These are phyloP conservation scores for Eimeria praecox DNA, from an alignment of 169 alveolate genomes.

Conservation along the genomic window DNA sequence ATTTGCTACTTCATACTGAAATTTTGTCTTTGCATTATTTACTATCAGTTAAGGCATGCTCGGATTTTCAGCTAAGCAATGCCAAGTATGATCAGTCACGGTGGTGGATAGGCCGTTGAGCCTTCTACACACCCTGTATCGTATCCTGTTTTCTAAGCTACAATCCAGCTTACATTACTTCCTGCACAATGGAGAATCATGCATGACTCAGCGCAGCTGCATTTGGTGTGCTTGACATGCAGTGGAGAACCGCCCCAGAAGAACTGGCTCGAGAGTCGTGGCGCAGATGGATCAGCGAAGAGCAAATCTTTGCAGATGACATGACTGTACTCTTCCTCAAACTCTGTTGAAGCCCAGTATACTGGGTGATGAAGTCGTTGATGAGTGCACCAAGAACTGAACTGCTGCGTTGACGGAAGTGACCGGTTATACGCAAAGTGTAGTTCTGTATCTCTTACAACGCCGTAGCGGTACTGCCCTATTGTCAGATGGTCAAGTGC, in stretches of 20 bases:
- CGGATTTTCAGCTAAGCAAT: neutral
- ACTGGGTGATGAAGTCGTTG: neutral
- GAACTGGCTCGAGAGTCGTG: conserved; percentile 93
- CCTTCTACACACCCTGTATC: neutral
- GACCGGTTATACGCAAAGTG: neutral
- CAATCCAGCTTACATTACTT: neutral
- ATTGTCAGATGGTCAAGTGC: neutral
- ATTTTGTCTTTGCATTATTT: neutral
- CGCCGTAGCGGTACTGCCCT: neutral
- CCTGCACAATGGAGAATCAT: neutral
- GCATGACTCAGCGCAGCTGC: conserved; percentile 70
- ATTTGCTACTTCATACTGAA: neutral
- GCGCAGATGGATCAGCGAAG: conserved; percentile 92
- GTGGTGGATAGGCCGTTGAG: neutral
- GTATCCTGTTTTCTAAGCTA: neutral
- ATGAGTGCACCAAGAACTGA: neutral
- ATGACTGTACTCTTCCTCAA: conserved; percentile 84
- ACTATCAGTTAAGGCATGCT: neutral
- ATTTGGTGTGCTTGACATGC: conserved; percentile 85
- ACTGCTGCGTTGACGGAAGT: neutral
- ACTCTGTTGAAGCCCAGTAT: conserved; percentile 12
- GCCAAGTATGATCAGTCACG: neutral
- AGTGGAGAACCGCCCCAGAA: conserved; percentile 84
- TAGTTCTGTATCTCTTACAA: neutral
- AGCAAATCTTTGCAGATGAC: conserved; percentile 92